These are phyloP conservation scores for Picochlorum sp. DNA, from an alignment of 139 green algal genomes.

Conservation along the genomic window DNA sequence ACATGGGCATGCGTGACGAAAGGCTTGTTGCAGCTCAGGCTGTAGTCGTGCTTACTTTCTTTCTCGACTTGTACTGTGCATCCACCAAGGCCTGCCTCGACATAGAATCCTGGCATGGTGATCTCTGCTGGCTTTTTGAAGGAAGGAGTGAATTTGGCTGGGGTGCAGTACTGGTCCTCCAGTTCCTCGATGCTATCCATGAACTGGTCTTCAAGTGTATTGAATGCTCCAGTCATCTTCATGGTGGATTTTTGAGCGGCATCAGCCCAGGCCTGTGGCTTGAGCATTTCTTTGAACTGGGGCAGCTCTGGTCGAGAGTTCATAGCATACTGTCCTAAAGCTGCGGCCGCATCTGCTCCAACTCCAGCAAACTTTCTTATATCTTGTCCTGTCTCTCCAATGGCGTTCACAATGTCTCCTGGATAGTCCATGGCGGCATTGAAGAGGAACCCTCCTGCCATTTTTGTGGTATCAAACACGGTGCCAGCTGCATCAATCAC, in stretches of 20 bases:
- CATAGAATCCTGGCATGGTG: constrained; percentile 5
- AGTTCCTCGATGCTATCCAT: not conserved
- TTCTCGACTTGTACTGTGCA: constrained; percentile 20
- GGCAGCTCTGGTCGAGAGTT: not conserved
- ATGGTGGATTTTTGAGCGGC: not conserved
- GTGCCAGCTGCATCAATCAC: not conserved
- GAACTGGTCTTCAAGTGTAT: not conserved
- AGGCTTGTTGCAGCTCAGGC: constrained; percentile 20
- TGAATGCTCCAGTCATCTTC: not conserved
- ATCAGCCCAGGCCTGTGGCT: constrained; percentile 7
- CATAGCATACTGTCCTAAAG: constrained; percentile 2
- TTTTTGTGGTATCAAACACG: not conserved
- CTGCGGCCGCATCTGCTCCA: not conserved
- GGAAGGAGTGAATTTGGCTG: constrained; percentile 1
- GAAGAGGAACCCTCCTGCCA: not conserved
- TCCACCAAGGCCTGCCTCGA: constrained; percentile 16
- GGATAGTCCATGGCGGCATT: not conserved
- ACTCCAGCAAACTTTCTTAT: not conserved
- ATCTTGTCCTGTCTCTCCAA: not conserved
- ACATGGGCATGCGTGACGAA: constrained; percentile 4
- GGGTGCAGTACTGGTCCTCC: constrained; percentile 4
- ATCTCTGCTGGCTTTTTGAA: constrained; percentile 24
- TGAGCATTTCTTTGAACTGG: not conserved
- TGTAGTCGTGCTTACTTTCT: not conserved
- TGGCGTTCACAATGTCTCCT: not conserved